Base-by-base conservation (phyloP, 495 filamentous ascomycete species). In the Aspergillus homomorphus region DNA sequence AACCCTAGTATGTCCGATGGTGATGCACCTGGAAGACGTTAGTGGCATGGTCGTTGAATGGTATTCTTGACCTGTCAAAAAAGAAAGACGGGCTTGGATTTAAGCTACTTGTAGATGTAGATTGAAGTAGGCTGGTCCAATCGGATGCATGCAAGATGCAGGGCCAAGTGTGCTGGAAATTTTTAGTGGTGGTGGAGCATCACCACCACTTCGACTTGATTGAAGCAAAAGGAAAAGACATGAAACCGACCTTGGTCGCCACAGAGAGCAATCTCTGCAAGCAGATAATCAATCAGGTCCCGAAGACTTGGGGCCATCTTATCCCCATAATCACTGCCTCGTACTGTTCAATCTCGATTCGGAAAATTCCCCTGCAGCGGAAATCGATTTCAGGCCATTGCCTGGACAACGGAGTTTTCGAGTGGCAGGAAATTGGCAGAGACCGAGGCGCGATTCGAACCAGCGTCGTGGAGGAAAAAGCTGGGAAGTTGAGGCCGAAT, bases 221-320 rank as follows among this genome's bases (percentile, higher is more conserved):
- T 15, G 21, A 42, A 50, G 52, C 24, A 45, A 58, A 45, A 58
- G 54, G 43, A 59, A 22, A 56, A 63, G 59, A 65, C 54, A 57
- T 48, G 58, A 50, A 48, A 82, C 88, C 73, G 71, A 92, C 89
- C 89, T 76, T 82, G 77, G 58, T 82, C 80, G 28, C 89, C 89
- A 53, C 75, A 76, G 44, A 87, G 75, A 38, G 89, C 88, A 67
- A 93, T 87, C 76, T 89, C 87, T 19, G 81, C 80, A 46, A 93
- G 72, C 49, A 92, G 72, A 66, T 83, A 85, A 61, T 87, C 81
- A 49, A 92, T 84, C 70, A 94, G 72, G 57, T 83, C 83, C 69
- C 91, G 87, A 54, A 89, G 73, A 58, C 82, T 82, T 51, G 71
- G 77, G 54, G 77, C 82, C 90, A 92, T 92, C 46, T 24, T 68